Conservation (phyloP, 2,329 filamentous ascomycete genomes). For the Talaromyces albobiverticillius region DNA sequence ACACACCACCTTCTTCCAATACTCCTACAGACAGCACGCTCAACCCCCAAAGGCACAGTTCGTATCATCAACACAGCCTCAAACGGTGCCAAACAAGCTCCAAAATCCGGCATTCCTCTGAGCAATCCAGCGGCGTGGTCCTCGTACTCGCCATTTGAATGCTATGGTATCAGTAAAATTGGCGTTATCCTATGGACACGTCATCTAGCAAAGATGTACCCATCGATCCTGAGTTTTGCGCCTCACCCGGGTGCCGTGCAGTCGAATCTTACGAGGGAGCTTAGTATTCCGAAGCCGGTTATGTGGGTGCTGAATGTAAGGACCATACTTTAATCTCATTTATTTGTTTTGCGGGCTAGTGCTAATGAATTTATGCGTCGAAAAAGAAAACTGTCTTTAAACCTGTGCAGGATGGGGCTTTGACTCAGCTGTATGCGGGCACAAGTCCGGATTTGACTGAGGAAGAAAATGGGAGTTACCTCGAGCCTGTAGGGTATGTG, state of each 20-base stretch:
- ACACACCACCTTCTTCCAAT: not conserved
- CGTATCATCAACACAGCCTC: conserved; percentile 2
- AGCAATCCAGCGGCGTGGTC: not conserved
- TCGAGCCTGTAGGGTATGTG: not conserved
- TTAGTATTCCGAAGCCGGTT: not conserved
- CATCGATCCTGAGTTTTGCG: not conserved
- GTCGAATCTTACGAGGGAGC: not conserved
- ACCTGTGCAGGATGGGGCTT: not conserved
- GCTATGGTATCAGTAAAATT: conserved; percentile 1
- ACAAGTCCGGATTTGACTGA: not conserved
- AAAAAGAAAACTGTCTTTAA: not conserved
- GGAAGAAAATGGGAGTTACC: not conserved
- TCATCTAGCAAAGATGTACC: not conserved
- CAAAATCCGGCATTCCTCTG: not conserved
- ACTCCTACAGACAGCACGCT: not conserved
- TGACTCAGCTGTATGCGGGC: not conserved
- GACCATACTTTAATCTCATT: not conserved
- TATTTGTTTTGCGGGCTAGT: no score
- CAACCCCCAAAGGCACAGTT: not conserved
- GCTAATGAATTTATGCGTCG: no score
- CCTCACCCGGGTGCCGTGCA: not conserved
- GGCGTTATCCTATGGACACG: not conserved
- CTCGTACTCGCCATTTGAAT: not conserved
- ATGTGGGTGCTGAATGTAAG: not conserved
- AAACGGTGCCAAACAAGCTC: not conserved